Conservation (phyloP, 441 rosid genomes). For the Kokia cookei region DNA sequence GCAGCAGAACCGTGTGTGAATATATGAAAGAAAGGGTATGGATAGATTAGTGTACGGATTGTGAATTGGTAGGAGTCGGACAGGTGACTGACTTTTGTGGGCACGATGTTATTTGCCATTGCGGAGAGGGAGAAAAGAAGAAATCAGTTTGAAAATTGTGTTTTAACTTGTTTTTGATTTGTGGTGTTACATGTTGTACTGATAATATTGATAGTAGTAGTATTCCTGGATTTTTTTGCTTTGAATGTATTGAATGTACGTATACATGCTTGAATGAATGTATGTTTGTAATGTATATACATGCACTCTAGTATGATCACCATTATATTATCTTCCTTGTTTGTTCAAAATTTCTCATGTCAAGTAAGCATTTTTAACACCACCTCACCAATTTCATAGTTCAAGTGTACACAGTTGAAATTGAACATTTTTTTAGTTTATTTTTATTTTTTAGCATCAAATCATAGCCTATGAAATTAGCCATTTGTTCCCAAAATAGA, state of each 20-base stretch:
- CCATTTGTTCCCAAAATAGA: not conserved
- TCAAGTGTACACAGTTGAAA: not conserved
- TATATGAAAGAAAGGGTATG: slow-evolving; percentile 32
- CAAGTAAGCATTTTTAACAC: too few species aligned
- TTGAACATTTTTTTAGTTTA: not conserved
- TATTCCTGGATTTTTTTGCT: slow-evolving; percentile 23
- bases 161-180: not conserved
- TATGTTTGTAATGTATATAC: slow-evolving; percentile 4
- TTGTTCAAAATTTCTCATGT: not conserved
- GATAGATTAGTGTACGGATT: slow-evolving; percentile 35
- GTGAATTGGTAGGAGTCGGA: slow-evolving; percentile 13
- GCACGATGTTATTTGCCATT: slow-evolving; percentile 13
- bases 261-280: not conserved
- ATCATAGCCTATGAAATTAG: not conserved
- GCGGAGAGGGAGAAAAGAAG: not conserved
- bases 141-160: slow-evolving; percentile 11
- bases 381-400: not conserved
- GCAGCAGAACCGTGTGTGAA: slow-evolving; percentile 47
- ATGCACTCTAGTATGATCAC: slow-evolving; percentile 13
- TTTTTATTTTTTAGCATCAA: not conserved
- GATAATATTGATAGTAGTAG: slow-evolving; percentile 17
- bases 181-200: slow-evolving; percentile 1
- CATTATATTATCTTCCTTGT: not conserved
- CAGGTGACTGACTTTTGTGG: slow-evolving; percentile 25
- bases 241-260: not conserved